Conservation (phyloP, 2,329 filamentous ascomycete genomes). For the Alternaria gansuensis region DNA sequence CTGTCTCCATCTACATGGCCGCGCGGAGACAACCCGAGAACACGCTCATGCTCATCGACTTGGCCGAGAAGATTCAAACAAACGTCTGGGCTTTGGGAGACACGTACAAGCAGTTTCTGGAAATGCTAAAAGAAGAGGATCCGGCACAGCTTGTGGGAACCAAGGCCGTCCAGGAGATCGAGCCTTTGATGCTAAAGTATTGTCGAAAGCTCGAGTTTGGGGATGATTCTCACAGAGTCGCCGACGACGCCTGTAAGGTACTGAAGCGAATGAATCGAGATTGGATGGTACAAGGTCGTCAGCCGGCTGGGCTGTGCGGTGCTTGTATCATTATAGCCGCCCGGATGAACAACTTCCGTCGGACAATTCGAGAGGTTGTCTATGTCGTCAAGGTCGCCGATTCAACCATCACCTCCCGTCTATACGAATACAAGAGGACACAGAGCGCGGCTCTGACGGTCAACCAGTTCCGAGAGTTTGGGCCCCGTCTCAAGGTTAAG, state of each 20-base stretch:
- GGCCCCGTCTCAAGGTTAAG: constrained; percentile 72
- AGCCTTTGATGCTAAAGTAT: constrained; percentile 91
- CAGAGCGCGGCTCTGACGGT: constrained; percentile 86
- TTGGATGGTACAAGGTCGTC: constrained; percentile 95
- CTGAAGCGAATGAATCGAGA: constrained; percentile 93
- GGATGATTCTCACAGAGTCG: constrained; percentile 80
- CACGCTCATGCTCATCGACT: constrained; percentile 91
- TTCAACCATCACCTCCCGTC: constrained; percentile 86
- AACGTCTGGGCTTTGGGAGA: constrained; percentile 94
- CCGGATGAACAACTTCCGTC: constrained; percentile 96
- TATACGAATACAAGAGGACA: constrained; percentile 90
- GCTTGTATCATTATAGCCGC: constrained; percentile 94
- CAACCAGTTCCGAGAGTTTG: constrained; percentile 79
- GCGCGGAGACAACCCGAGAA: constrained; percentile 82
- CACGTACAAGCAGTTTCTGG: constrained; percentile 84
- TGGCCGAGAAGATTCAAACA: constrained; percentile 82
- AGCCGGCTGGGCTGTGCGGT: constrained; percentile 92
- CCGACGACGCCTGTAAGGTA: constrained; percentile 85
- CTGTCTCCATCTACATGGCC: constrained; percentile 90
- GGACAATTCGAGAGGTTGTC: constrained; percentile 93
- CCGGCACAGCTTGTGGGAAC: constrained; percentile 38
- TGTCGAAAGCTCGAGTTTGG: constrained; percentile 92
- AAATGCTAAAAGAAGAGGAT: constrained; percentile 72
- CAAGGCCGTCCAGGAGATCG: constrained; percentile 74
- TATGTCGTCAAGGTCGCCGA: constrained; percentile 98